These are phyloP conservation scores for Rhizophora mangle DNA, from an alignment of 345 rosid species.

Conservation along the genomic window DNA sequence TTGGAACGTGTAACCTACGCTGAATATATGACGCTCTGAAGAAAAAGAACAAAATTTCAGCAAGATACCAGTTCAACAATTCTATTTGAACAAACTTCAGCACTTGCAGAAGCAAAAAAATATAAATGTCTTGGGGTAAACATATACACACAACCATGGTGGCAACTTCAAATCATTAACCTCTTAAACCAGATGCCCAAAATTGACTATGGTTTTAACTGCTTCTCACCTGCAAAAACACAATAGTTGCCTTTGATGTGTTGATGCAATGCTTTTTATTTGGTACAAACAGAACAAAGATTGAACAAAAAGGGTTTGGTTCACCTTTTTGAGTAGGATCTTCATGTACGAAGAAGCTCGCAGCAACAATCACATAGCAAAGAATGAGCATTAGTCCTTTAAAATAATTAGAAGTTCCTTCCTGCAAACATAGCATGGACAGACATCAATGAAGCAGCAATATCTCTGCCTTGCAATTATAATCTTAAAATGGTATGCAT, in stretches of 20 bases:
- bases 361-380: slow-evolving; percentile 68
- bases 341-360: slow-evolving; percentile 79
- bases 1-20: background rate
- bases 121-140: background rate
- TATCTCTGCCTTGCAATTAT: background rate
- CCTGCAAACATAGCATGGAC: slow-evolving; percentile 36
- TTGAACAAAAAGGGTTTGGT: background rate
- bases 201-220: slow-evolving; percentile 15
- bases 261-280: background rate
- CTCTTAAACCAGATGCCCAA: slow-evolving; percentile 1
- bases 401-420: slow-evolving; percentile 78
- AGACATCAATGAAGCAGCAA: background rate
- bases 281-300: background rate
- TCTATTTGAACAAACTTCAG: slow-evolving; percentile 5
- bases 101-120: background rate
- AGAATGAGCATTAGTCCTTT: slow-evolving; percentile 83
- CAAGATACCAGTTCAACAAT: slow-evolving; percentile 9
- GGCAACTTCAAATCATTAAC: slow-evolving; percentile 12
- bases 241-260: background rate
- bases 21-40: background rate
- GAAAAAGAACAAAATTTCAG: slow-evolving; percentile 8
- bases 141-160: slow-evolving; percentile 17
- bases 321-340: slow-evolving; percentile 32
- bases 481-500: no score
- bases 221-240: slow-evolving; percentile 27